Evolutionary conservation across 108 stramenopile genomes (phyloP).

Genomic region (Pseudonitzschia multistriata): DNA sequence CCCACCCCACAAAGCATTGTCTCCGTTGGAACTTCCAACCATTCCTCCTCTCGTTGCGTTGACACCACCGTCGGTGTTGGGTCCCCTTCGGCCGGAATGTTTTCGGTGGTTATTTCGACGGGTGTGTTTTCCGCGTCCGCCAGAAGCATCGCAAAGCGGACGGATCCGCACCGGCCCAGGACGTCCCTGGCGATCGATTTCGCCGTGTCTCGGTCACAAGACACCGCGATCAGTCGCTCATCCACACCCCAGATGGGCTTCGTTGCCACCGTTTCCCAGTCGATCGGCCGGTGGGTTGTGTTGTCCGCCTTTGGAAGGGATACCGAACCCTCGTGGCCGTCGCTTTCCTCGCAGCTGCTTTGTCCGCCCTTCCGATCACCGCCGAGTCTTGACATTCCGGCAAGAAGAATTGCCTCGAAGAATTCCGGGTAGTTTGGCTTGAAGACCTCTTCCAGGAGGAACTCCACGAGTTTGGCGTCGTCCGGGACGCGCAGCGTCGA

Average conservation of each 20-base stretch:
- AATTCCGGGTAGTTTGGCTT: neutral
- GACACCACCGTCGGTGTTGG: neutral
- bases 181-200: neutral
- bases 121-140: neutral
- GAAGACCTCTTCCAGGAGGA: neutral
- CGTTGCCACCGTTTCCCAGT: conserved; percentile 2
- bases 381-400: neutral
- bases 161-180: neutral
- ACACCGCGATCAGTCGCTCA: neutral
- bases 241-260: conserved; percentile 7
- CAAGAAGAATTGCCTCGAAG: neutral
- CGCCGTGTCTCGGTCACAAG: neutral
- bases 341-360: neutral
- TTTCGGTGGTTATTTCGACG: too few species aligned
- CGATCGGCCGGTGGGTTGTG: neutral
- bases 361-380: neutral
- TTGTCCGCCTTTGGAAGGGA: neutral
- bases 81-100: too few species aligned
- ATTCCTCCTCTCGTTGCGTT: neutral
- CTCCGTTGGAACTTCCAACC: neutral
- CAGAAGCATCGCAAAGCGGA: neutral
- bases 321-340: neutral
- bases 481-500: neutral
- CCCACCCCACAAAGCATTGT: too few species aligned
- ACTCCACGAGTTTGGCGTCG: neutral